Percentiles rank a stretch among this genome's conserved stretches.
phyloP scores from a whole-genome alignment of 257 asterid genomes.

The Plectranthus barbatus region DNA sequence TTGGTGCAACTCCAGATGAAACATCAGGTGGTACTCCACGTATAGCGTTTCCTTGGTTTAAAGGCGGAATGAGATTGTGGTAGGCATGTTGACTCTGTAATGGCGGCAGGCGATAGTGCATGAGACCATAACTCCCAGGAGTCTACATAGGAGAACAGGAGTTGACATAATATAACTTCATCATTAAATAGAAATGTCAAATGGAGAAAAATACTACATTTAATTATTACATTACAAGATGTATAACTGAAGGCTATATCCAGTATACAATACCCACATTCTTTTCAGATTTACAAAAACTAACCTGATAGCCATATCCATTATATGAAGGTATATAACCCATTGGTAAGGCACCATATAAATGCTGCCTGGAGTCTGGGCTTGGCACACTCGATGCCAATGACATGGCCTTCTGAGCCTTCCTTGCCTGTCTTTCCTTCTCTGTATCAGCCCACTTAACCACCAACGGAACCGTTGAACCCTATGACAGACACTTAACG shows the following conservation, averaged over 20 bases:
- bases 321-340: constrained; percentile 75
- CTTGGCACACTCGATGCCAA: constrained; percentile 35
- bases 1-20: constrained; percentile 50
- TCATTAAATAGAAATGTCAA: constrained; percentile 1
- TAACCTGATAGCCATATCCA: constrained; percentile 91
- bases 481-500: constrained; percentile 35
- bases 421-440: constrained; percentile 88
- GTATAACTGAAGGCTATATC: not conserved
- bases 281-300: not conserved
- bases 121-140: constrained; percentile 68
- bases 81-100: constrained; percentile 64
- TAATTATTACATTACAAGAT: not conserved
- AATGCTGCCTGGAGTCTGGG: constrained; percentile 50
- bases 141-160: constrained; percentile 48
- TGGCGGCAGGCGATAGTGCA: constrained; percentile 69
- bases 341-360: constrained; percentile 72
- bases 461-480: constrained; percentile 83
- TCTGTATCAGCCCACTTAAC: constrained; percentile 99
- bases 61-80: constrained; percentile 47
- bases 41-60: constrained; percentile 47
- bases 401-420: constrained; percentile 71
- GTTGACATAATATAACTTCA: constrained; percentile 20
- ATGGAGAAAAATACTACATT: not conserved
- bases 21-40: constrained; percentile 52
- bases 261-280: not conserved